Base-by-base conservation (phyloP, 257 asterid genomes). In the Dorcoceras hygrometricum region DNA sequence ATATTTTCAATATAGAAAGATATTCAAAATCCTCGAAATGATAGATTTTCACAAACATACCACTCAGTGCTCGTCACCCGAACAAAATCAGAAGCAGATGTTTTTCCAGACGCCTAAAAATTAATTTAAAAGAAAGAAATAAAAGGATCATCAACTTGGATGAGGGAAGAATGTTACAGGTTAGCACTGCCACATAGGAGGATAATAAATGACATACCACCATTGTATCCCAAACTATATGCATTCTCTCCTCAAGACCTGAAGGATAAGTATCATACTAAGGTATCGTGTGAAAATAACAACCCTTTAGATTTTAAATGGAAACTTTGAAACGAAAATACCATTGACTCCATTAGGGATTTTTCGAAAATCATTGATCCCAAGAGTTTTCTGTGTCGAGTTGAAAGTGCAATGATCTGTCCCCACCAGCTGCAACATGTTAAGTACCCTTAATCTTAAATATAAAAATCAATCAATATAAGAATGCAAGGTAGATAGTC, bases 191-290 rank as follows among this genome's bases (percentile, higher is more conserved):
- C 66, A 59, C 68, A 43, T 18, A 51, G 7, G 67, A 78, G 24
- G 46, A 65, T 34, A 57, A 62, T 39, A 62, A 59, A 6, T 32
- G 65, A 70, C 96, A 50, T 85, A 93, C 99, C 96, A 93, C 99
- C 99, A 90, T 83, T 20, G 95, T 77, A 67, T 93, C 96, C 99
- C 99, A 93, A 77, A 88, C 83, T 76, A 93, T 74, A 77, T 90
- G 97, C 97, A 93, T 90, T 80, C 97, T 86, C 87, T 93, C 99
- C 84, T 93, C 99, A 50, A 93, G 81, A 67, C 98, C 98, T 89
- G 70, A 54, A 65, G 56, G 65, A 56, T n/a, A 63, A 62, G n/a
- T 18, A 57, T 6, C 60, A 59, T 51, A 8, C 60, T 51, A n/a
- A 63, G 62, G 51, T 59, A 56, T 68, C 34, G 43, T 61, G 27